These are phyloP conservation scores for Spathaspora sp. DNA, from an alignment of 805 yeast species.

Conservation along the genomic window DNA sequence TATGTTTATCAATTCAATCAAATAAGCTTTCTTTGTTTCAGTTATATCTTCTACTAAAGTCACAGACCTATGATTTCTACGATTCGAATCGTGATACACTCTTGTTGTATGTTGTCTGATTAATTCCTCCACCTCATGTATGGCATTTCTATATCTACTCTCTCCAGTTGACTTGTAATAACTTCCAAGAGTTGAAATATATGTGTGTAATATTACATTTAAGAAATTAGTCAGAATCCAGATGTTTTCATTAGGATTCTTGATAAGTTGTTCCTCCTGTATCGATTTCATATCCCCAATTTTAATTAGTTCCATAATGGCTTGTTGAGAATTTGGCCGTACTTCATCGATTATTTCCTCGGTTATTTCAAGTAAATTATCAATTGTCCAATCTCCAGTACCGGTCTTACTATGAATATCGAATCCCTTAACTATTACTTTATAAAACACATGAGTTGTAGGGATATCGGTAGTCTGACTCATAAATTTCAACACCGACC, in stretches of 20 bases:
- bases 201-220: not conserved
- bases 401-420: not conserved
- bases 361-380: conserved; percentile 1
- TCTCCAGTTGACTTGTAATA: not conserved
- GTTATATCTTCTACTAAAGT: not conserved
- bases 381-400: conserved; percentile 4
- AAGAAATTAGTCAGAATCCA: not conserved
- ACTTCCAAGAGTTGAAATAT: not conserved
- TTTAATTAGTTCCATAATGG: not conserved
- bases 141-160: not conserved
- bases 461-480: conserved; percentile 24
- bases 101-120: not conserved
- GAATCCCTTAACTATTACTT: conserved; percentile 16
- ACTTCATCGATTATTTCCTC: not conserved
- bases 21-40: not conserved
- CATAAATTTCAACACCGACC: conserved; percentile 14
- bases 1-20: not conserved
- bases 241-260: not conserved
- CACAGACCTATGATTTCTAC: not conserved
- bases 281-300: not conserved
- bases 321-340: not conserved
- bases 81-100: not conserved
- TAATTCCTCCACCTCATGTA: not conserved
- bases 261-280: not conserved
- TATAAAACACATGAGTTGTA: conserved; percentile 27